Conservation (phyloP, 192 early-diverging fungal genomes). For the Piromyces finnis region DNA sequence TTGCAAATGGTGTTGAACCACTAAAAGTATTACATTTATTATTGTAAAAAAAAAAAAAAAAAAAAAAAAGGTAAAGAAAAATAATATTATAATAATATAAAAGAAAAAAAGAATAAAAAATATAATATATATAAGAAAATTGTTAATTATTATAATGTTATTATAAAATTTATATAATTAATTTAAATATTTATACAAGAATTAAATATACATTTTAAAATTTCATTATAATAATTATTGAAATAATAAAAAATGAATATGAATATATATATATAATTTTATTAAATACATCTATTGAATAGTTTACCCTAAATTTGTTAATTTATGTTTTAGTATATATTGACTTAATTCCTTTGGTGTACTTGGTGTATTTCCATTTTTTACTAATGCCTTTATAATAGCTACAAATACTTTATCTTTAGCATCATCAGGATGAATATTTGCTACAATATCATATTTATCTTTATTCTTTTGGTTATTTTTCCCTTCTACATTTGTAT, state of each 20-base stretch:
- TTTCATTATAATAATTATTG: too few species aligned
- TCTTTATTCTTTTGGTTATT: neutral
- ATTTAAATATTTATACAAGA: too few species aligned
- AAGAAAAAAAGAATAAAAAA: too few species aligned
- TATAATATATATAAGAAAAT: too few species aligned
- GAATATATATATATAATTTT: neutral
- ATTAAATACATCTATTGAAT: neutral
- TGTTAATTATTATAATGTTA: too few species aligned
- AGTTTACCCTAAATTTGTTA: slow-evolving; percentile 56
- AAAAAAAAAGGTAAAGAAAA: too few species aligned
- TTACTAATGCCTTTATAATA: slow-evolving; percentile 62
- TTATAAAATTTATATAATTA: too few species aligned
- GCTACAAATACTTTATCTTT: slow-evolving; percentile 76
- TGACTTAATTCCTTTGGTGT: slow-evolving; percentile 65
- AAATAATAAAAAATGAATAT: too few species aligned
- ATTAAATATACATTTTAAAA: too few species aligned
- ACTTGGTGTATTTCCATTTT: slow-evolving; percentile 55
- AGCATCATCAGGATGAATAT: slow-evolving; percentile 57
- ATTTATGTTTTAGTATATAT: slow-evolving; percentile 57
- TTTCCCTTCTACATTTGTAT: neutral
- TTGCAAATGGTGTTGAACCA: slow-evolving; percentile 70
- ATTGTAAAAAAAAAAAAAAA: too few species aligned
- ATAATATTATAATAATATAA: too few species aligned
- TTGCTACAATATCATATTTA: slow-evolving; percentile 5
- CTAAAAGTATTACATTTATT: slow-evolving; percentile 6